Conservation (phyloP, 2,329 filamentous ascomycete genomes). For the Aaosphaeria arxii region DNA sequence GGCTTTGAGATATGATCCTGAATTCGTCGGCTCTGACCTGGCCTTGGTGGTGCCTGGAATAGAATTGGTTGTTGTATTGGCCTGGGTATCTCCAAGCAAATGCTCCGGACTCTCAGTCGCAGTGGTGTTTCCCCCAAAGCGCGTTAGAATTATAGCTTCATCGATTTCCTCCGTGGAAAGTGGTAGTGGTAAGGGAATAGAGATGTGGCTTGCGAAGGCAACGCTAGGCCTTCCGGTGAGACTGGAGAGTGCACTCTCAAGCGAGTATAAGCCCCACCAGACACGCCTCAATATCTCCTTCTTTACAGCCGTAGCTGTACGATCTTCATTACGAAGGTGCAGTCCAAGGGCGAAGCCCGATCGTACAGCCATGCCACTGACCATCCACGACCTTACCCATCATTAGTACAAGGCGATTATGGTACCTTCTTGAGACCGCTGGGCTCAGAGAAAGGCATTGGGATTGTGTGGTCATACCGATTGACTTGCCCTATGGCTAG, state of each 20-base stretch:
- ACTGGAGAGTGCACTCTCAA: conserved; percentile 34
- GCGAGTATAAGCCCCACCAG: conserved; percentile 40
- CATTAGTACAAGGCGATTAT: not conserved
- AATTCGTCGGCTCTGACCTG: conserved; percentile 12
- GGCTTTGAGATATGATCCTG: conserved; percentile 15
- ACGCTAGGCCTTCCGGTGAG: conserved; percentile 38
- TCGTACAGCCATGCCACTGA: conserved; percentile 34
- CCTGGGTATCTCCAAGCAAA: not conserved
- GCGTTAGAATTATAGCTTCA: conserved; percentile 12
- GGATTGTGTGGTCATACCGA: conserved; percentile 22
- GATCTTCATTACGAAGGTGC: conserved; percentile 34
- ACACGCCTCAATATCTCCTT: conserved; percentile 34
- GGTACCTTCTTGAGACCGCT: too few relatives aligned
- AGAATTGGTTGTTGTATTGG: not conserved
- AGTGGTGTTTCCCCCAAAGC: conserved; percentile 2
- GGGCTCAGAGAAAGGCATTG: not conserved
- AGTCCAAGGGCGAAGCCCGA: conserved; percentile 35
- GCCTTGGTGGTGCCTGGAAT: not conserved
- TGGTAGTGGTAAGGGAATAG: conserved; percentile 29
- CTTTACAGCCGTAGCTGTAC: conserved; percentile 14
- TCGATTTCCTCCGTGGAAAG: conserved; percentile 21
- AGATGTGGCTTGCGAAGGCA: conserved; percentile 24
- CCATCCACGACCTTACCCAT: conserved; percentile 33
- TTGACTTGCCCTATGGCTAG: conserved; percentile 39
- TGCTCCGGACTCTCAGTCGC: not conserved